Conservation (phyloP, 148 eudicot genomes). For the Gaultheria prostrata region DNA sequence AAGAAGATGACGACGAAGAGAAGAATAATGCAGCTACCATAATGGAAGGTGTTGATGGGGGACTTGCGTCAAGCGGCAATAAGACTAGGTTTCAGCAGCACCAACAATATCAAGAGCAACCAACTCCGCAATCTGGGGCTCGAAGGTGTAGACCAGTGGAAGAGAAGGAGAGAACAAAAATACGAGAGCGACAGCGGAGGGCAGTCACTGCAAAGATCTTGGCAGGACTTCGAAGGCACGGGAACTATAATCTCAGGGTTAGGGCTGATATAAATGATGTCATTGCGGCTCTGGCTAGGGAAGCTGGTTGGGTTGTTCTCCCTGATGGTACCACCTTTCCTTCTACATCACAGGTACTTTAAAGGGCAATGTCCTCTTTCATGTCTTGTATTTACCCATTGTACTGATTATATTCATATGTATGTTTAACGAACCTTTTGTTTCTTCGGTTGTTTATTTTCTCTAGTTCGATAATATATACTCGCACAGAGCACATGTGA, state of each 20-base stretch:
- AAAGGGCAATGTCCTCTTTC: background rate
- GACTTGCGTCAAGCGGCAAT: constrained; percentile 31
- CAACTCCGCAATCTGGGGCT: constrained; percentile 54
- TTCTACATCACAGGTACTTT: constrained; percentile 71
- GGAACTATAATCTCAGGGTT: constrained; percentile 95
- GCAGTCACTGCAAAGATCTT: constrained; percentile 94
- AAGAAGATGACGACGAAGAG: constrained; percentile 67
- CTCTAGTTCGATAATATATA: background rate
- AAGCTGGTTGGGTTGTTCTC: constrained; percentile 99
- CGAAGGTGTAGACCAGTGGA: constrained; percentile 86
- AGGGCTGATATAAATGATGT: constrained; percentile 99
- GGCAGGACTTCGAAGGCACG: constrained; percentile 93
- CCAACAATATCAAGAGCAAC: constrained; percentile 59
- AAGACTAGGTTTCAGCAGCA: constrained; percentile 52
- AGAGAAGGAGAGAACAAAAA: constrained; percentile 97
- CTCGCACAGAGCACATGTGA: background rate
- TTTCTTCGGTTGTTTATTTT: background rate
- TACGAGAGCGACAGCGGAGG: constrained; percentile 92
- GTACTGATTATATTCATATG: background rate
- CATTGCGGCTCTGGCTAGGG: constrained; percentile 94
- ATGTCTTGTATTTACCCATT: background rate
- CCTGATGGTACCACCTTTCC: constrained; percentile 99
- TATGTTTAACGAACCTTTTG: background rate
- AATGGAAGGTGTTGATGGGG: constrained; percentile 53
- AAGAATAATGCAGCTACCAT: constrained; percentile 36